Evolutionary conservation across 2,329 filamentous ascomycete species (phyloP), one percentile per base, ranked within the genome.

Genomic region (Fusarium sp.): DNA sequence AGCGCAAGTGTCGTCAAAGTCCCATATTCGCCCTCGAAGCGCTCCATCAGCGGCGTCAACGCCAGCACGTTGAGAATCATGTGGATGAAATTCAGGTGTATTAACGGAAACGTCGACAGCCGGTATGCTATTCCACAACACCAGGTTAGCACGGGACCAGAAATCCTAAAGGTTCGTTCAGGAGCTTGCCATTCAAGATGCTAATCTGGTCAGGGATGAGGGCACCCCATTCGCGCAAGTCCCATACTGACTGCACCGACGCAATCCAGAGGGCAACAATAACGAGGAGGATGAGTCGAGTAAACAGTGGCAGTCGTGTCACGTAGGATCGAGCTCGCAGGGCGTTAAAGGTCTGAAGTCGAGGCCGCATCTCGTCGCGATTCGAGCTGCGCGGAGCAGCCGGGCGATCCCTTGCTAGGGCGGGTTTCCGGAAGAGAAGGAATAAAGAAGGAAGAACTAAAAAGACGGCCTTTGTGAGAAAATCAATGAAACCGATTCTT

Each of bases 1-100:
- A 98, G 85, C 37, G 93, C 89, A 68, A 97, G 79, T n/a, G 94
- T 92, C 28, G 94, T 94, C 76, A 98, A 84, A 8, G 95, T 98
- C 55, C 96, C 96, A 80, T 97, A 91, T 79, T 98, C 95, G 67
- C 89, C 88, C 83, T 99, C 96, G 80, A 98, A 99, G 66, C 95
- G 89, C 81, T 98, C 95, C 79, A 99, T 83, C 54, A 99, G 85
- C n/a, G 96, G 96, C 40, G 91, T 91, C 68, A 98, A 80, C 23
- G 94, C 93, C 68, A 97, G 55, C 27, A 94, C 79, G 81, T 98
- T 97, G 77, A 97, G 83, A 56, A 95, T 76, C 66, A 91, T 87
- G 81, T 98, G 96, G 73, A 97, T 84, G 78, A 97, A 87, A 74
- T 92, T 92, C 46, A 90, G 81, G 78, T 99, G 96, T 65, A 98